Conservation (phyloP, 345 rosid genomes). For the Cochlearia excelsa region DNA sequence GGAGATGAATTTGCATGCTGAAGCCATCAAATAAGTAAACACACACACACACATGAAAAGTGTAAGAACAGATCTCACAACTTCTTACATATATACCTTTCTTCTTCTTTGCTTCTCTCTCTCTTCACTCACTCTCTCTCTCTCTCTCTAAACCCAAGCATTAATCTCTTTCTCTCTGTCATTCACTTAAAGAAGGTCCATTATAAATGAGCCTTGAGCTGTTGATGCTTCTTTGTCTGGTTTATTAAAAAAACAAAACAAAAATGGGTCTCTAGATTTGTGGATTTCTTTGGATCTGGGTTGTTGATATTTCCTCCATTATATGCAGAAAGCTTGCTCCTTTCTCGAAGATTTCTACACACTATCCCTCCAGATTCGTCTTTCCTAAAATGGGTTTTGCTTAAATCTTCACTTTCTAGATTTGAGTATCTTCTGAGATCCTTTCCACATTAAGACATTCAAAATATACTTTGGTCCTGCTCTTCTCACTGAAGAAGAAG, state of each 20-base stretch:
- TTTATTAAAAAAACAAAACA: slow-evolving; percentile 5
- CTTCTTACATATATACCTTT: slow-evolving; percentile 43
- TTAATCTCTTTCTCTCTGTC: slow-evolving; percentile 33
- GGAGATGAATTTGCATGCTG: slow-evolving; percentile 37
- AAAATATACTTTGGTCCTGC: background rate
- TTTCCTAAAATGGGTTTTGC: slow-evolving; percentile 30
- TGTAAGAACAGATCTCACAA: slow-evolving; percentile 34
- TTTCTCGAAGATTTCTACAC: slow-evolving; percentile 27
- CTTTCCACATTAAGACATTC: slow-evolving; percentile 26
- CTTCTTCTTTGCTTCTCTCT: slow-evolving; percentile 20
- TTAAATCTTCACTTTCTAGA: slow-evolving; percentile 17
- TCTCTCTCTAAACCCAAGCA: slow-evolving; percentile 20
- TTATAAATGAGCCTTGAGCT: slow-evolving; percentile 39
- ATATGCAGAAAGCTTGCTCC: slow-evolving; percentile 23
- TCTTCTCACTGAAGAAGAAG: background rate
- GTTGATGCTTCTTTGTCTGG: slow-evolving; percentile 39
- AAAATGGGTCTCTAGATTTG: slow-evolving; percentile 37
- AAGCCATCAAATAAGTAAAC: slow-evolving; percentile 32
- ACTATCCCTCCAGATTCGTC: slow-evolving; percentile 11
- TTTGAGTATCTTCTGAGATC: slow-evolving; percentile 27
- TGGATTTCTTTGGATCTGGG: slow-evolving; percentile 50
- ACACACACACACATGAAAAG: slow-evolving; percentile 41
- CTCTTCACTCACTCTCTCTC: slow-evolving; percentile 1
- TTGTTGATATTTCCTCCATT: slow-evolving; percentile 21
- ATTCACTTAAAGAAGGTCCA: slow-evolving; percentile 23